A percentile compares a stretch with the other conserved stretches of the same genome.
Conservation (phyloP, 2,329 filamentous ascomycete genomes). For the Gyromitra esculenta region DNA sequence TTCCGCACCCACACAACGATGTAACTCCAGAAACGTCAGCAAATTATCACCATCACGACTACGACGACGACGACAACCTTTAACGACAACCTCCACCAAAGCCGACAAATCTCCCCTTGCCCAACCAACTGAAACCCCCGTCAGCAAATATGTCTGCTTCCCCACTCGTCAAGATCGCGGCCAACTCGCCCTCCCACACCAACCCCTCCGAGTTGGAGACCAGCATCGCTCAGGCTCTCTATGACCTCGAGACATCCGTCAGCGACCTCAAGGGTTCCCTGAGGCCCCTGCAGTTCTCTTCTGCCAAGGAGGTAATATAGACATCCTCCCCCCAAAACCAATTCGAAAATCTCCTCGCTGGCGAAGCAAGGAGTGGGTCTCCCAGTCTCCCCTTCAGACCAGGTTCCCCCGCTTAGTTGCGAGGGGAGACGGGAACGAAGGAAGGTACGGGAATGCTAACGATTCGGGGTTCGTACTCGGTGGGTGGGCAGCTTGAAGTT, state of each 20-base stretch:
- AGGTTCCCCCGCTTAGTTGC: conserved; percentile 38
- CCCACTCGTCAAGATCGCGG: conserved; percentile 54
- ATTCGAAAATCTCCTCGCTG: conserved; percentile 9
- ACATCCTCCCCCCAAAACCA: not conserved
- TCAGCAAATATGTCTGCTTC: conserved; percentile 26
- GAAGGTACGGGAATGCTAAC: conserved; percentile 56
- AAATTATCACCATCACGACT: conserved; percentile 3
- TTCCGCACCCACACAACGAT: not conserved
- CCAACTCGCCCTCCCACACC: conserved; percentile 76
- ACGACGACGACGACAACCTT: not conserved
- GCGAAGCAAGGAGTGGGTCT: conserved; percentile 29
- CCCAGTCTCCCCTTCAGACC: conserved; percentile 55
- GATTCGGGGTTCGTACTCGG: conserved; percentile 47
- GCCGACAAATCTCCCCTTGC: not conserved
- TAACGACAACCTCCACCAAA: conserved; percentile 13
- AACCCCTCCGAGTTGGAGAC: conserved; percentile 98
- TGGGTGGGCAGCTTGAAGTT: conserved; percentile 86
- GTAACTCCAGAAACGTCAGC: not conserved
- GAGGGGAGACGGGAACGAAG: conserved; percentile 48
- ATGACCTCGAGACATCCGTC: conserved; percentile 99
- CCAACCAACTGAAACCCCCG: conserved; percentile 7
- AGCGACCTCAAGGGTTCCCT: conserved; percentile 95
- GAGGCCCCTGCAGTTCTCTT: conserved; percentile 97
- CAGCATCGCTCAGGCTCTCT: conserved; percentile 95
- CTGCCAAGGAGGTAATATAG: conserved; percentile 87